Conservation (phyloP, 2,329 filamentous ascomycete species). For the Volutella citrinella region DNA sequence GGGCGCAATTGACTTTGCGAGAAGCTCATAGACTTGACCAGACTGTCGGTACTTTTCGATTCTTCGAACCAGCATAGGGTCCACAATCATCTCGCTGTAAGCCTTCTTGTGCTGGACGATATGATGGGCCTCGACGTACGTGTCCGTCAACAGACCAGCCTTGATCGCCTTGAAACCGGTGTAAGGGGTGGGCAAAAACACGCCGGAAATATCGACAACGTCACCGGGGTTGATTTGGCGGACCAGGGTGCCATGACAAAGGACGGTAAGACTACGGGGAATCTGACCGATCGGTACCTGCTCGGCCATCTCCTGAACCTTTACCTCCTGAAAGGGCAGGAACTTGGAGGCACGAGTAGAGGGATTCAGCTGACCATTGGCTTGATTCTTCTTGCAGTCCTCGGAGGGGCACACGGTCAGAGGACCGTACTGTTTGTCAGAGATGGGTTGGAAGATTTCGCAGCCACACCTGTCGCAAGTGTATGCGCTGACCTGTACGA, state of each 20-base stretch:
- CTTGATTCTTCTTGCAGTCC: slow-evolving; percentile 87
- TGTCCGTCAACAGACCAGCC: slow-evolving; percentile 93
- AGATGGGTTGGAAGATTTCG: slow-evolving; percentile 96
- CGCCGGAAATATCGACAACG: slow-evolving; percentile 87
- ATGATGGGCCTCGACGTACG: slow-evolving; percentile 91
- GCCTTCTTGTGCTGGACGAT: slow-evolving; percentile 97
- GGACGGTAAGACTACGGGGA: slow-evolving; percentile 82
- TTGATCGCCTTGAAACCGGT: slow-evolving; percentile 98
- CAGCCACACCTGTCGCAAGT: slow-evolving; percentile 94
- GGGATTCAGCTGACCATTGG: slow-evolving; percentile 88
- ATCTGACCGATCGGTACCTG: slow-evolving; percentile 98
- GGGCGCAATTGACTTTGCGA: slow-evolving; percentile 93
- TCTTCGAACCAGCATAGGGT: slow-evolving; percentile 72
- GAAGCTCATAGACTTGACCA: slow-evolving; percentile 91
- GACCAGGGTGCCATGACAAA: slow-evolving; percentile 84
- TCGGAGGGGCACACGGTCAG: slow-evolving; percentile 81
- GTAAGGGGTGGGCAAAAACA: slow-evolving; percentile 95
- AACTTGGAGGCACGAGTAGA: slow-evolving; percentile 98
- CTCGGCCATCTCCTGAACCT: slow-evolving; percentile 98
- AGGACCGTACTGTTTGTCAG: slow-evolving; percentile 85
- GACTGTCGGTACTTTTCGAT: slow-evolving; percentile 83
- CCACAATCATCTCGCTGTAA: slow-evolving; percentile 87
- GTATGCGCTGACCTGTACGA: slow-evolving; percentile 97
- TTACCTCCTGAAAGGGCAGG: slow-evolving; percentile 95
- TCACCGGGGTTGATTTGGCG: slow-evolving; percentile 90